Conservation (phyloP, 106 monocot genomes). For the Dioscorea zingiberensis region DNA sequence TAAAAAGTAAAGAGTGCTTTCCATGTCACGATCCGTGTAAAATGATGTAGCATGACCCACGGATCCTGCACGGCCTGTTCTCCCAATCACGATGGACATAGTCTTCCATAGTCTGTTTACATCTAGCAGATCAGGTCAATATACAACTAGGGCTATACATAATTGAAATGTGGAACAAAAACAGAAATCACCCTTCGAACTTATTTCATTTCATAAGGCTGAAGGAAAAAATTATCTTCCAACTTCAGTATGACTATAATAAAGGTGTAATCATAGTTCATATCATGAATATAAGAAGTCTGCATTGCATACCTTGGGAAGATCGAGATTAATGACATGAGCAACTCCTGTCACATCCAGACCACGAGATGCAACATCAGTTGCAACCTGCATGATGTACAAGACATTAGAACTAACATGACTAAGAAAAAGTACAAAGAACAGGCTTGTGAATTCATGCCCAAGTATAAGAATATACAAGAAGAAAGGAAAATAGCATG, state of each 20-base stretch:
- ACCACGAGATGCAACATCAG: conserved; percentile 65
- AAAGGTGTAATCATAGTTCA: too few species aligned
- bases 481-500: not conserved
- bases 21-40: conserved; percentile 55
- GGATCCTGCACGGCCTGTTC: conserved; percentile 56
- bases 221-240: too few species aligned
- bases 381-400: conserved; percentile 39
- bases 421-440: too few species aligned
- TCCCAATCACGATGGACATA: conserved; percentile 63
- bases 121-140: not conserved
- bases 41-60: conserved; percentile 55
- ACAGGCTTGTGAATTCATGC: not conserved
- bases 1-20: not conserved
- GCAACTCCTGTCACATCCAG: conserved; percentile 59
- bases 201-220: too few species aligned
- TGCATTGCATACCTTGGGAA: conserved; percentile 40
- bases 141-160: not conserved
- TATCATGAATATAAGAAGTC: too few species aligned
- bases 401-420: not conserved
- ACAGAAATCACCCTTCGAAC: not conserved
- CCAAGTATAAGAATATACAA: not conserved
- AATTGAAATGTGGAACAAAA: too few species aligned
- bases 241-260: too few species aligned
- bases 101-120: conserved; percentile 50
- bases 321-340: conserved; percentile 62